A percentile compares a stretch with the other conserved stretches of the same genome.
Conservation (phyloP, 139 green algal genomes). For the Chlamydomonas eustigma region DNA sequence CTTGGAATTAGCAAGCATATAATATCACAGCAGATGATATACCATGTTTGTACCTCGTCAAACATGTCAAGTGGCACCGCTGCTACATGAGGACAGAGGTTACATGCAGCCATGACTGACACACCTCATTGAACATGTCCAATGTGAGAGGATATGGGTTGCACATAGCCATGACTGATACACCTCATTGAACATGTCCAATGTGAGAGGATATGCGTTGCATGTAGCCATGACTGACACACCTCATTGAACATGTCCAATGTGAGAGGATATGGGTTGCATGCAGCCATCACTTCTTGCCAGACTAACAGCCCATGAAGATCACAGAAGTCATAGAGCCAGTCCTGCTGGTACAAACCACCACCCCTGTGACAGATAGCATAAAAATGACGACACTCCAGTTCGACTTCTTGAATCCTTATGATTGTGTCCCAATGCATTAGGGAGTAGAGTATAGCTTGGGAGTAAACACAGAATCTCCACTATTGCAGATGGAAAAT, state of each 20-base stretch:
- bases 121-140: neutral
- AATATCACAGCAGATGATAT: no score
- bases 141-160: neutral
- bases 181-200: conserved; percentile 21
- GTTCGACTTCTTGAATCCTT: no score
- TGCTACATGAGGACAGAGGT: no score
- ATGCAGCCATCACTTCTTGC: conserved; percentile 55
- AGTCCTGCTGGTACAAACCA: conserved; percentile 50
- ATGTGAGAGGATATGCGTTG: conserved; percentile 40
- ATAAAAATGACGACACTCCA: no score
- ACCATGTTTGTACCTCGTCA: no score
- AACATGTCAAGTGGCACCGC: neutral
- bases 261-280: conserved; percentile 44
- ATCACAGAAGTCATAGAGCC: conserved; percentile 66
- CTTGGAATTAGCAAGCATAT: no score
- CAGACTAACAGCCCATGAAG: conserved; percentile 68
- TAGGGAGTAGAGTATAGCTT: no score
- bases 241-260: conserved; percentile 20
- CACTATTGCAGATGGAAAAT: no score
- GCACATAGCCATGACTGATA: no score
- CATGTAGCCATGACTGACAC: conserved; percentile 53
- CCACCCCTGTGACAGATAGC: conserved; percentile 41
- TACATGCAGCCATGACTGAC: no score
- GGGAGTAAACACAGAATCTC: no score
- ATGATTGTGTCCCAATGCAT: no score